Evolutionary conservation across 1,284 basidiomycete species (phyloP), one percentile per base, ranked within the genome.

Genomic region (Mycosarcoma mackinlayi): DNA sequence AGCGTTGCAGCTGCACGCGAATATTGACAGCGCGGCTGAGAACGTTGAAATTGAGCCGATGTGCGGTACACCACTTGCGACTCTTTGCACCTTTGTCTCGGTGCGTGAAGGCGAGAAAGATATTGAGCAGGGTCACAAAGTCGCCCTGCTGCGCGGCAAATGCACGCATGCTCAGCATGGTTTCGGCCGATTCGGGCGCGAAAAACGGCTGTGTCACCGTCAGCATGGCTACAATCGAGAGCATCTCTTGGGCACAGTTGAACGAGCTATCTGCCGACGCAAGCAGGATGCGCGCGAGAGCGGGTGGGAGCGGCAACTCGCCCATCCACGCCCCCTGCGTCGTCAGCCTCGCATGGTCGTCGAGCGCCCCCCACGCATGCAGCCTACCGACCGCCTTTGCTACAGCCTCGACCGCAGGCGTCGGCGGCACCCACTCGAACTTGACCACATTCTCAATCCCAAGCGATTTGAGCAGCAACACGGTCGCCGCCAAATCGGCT

Each of bases 131-230:
- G 2, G 94, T 97, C 6, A 97, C 84, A 81, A 95, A 92, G 79
- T 98, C 94, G 71, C 96, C 96, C 88, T 99, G 94, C 83, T 96
- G 92, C 0, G 94, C 93, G 0, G 93, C 95, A 77, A 98, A 98
- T 79, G 96, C 95, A 52, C 95, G 86, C 46, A 92, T 86, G 82
- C 95, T 92, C 9, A 98, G 84, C 83, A 96, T 93, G 9, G 91
- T 92, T 50, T 93, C 82, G 0, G 92, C 91, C 7, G 90, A 92
- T 16, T 78, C 66, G 0, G 60, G 63, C 10, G 68, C 59, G 23
- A 63, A 42, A 41, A 81, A 82, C 3, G 76, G 78, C 10, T 64
- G 21, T 3, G 57, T 54, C 21, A 82, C 88, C 4, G 92, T 88
- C 9, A 91, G 92, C 93, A 98, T 98, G 0, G 95, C 93, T 1